A percentile compares a stretch with the other conserved stretches of the same genome.
Conservation (phyloP, 2,329 filamentous ascomycete species). For the Aquanectria penicillioides region DNA sequence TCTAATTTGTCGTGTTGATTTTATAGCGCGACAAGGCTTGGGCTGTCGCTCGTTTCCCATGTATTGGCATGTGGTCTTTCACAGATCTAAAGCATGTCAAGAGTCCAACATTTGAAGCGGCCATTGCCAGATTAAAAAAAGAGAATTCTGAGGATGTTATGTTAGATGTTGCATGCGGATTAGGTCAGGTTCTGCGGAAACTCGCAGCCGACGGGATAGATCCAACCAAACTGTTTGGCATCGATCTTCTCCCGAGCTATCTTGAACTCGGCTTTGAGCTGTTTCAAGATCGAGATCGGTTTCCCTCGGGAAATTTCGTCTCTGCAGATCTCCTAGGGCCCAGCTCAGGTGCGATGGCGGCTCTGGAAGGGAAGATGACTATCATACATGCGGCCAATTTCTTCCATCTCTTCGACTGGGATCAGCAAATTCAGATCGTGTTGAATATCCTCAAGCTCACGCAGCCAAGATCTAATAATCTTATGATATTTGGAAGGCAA, state of each 20-base stretch:
- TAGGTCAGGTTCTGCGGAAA: conserved; percentile 4
- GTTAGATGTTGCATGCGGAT: conserved; percentile 6
- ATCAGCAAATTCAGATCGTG: neutral
- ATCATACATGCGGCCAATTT: neutral
- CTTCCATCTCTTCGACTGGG: conserved; percentile 7
- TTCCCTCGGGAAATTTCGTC: neutral
- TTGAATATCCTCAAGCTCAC: neutral
- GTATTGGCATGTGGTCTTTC: conserved; percentile 13
- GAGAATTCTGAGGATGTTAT: neutral
- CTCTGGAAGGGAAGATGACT: neutral
- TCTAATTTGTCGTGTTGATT: neutral
- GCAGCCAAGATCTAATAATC: neutral
- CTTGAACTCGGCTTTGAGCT: conserved; percentile 4
- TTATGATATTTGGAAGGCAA: neutral
- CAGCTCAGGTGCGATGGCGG: neutral
- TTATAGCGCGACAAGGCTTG: conserved; percentile 8
- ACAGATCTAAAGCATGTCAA: neutral
- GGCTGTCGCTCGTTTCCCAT: neutral
- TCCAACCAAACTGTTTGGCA: neutral
- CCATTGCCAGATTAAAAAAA: neutral
- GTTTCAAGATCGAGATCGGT: neutral
- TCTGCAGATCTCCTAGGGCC: neutral
- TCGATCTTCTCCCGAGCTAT: neutral
- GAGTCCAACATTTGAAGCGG: neutral
- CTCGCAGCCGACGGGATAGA: neutral